These are phyloP conservation scores for Grosmannia clavigera DNA, from an alignment of 2,329 filamentous ascomycete genomes.

Conservation along the genomic window DNA sequence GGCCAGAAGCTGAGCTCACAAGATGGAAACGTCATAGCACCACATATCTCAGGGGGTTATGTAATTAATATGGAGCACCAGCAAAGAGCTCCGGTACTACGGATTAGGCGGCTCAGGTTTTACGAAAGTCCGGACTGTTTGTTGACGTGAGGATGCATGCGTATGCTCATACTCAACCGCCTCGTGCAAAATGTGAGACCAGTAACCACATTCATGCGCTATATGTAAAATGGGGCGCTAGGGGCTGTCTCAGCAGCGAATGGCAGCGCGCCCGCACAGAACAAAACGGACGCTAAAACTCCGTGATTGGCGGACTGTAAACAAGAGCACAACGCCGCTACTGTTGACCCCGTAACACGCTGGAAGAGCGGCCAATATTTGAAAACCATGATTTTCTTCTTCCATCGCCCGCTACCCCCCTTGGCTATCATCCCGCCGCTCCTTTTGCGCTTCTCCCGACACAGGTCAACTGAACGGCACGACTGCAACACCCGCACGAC, in stretches of 20 bases:
- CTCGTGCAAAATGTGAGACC: background rate
- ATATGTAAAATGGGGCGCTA: background rate
- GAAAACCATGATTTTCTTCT: background rate
- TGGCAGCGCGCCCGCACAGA: background rate
- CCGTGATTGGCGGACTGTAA: constrained; percentile 2
- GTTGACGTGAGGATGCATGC: background rate
- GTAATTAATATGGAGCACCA: too few species aligned
- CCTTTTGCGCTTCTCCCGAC: background rate
- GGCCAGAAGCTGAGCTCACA: too few species aligned
- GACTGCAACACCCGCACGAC: background rate
- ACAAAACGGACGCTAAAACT: background rate
- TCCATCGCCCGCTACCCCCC: background rate
- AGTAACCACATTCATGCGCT: background rate
- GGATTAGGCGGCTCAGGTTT: background rate
- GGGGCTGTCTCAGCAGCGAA: background rate
- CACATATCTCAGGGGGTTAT: too few species aligned
- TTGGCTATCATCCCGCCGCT: background rate
- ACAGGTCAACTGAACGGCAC: background rate
- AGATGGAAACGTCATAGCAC: too few species aligned
- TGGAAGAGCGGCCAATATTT: background rate
- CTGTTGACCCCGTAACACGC: constrained; percentile 13
- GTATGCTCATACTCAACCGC: background rate
- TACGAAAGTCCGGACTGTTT: background rate
- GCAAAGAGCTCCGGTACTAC: too few species aligned
- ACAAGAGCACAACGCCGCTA: constrained; percentile 8